phyloP scores from a whole-genome alignment of 306 rosid species.

The Geum urbanum region DNA sequence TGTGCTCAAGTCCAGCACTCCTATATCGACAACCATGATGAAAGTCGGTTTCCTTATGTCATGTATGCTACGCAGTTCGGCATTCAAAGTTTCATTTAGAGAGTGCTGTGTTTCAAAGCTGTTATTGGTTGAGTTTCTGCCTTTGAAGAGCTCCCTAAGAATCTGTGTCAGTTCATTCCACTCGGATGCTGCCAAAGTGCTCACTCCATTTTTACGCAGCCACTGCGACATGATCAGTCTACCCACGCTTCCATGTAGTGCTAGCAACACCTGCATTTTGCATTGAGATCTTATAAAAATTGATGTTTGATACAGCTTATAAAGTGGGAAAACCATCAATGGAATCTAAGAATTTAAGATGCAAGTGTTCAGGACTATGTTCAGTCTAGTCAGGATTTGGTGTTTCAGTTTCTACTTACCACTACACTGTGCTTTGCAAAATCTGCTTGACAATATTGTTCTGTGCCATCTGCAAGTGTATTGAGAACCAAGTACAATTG shows the following conservation, averaged over 20 bases:
- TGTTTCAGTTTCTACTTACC: constrained; percentile 40
- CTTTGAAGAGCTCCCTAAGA: constrained; percentile 67
- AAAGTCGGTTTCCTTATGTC: constrained; percentile 65
- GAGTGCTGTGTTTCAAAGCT: constrained; percentile 60
- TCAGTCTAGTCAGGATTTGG: neutral
- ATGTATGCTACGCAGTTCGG: constrained; percentile 45
- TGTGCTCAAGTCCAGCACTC: constrained; percentile 91
- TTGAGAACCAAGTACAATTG: constrained; percentile 64
- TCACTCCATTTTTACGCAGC: constrained; percentile 65
- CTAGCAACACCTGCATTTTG: constrained; percentile 73
- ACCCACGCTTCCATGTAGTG: constrained; percentile 65
- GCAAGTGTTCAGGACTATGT: neutral
- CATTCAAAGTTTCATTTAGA: constrained; percentile 44
- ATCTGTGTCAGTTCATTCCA: constrained; percentile 92
- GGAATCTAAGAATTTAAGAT: neutral
- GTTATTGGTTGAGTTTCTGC: constrained; percentile 40
- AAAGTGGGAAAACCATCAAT: neutral
- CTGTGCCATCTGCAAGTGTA: constrained; percentile 59
- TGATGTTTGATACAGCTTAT: too few relatives aligned
- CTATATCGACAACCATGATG: constrained; percentile 73
- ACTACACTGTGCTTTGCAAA: constrained; percentile 56
- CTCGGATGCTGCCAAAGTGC: constrained; percentile 77
- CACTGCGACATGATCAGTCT: constrained; percentile 70
- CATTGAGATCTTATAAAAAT: neutral
- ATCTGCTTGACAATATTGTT: constrained; percentile 60